A percentile compares a stretch with the other conserved stretches of the same genome.
Evolutionary conservation across 371 early-diverging fungal genomes (phyloP).

Genomic region (Furculomyces boomerangus): DNA sequence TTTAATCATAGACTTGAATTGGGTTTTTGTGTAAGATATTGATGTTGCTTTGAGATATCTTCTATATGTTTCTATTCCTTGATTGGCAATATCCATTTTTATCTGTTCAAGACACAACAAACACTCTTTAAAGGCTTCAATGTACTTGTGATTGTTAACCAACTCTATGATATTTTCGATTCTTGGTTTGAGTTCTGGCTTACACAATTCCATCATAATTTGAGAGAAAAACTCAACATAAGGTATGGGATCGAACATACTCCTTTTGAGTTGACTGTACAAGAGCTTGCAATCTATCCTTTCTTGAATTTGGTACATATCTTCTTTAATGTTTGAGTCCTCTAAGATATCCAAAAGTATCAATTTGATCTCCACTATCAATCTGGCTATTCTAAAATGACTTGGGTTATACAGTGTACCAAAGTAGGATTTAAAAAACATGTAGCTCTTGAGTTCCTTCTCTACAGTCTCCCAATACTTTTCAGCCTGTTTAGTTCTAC

Average conservation of each 20-base stretch:
- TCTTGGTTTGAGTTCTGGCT: too few species aligned
- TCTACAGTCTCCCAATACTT: conserved; percentile 22
- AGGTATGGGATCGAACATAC: too few species aligned
- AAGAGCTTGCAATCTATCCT: too few species aligned
- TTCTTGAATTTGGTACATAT: conserved; percentile 2
- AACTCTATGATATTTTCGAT: conserved; percentile 10
- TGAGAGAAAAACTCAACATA: too few species aligned
- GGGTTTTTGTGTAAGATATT: conserved; percentile 18
- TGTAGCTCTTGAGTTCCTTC: conserved; percentile 5
- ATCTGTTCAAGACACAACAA: conserved; percentile 20
- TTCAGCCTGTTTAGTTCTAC: conserved; percentile 14
- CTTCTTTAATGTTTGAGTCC: conserved; percentile 2
- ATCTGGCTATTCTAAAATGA: conserved; percentile 6
- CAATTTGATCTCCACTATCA: conserved; percentile 22
- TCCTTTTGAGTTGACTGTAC: too few species aligned
- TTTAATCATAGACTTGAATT: conserved; percentile 6
- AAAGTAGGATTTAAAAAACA: not conserved
- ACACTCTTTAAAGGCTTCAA: conserved; percentile 13
- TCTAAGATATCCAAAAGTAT: conserved; percentile 19
- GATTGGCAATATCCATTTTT: conserved; percentile 24
- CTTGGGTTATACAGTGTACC: not conserved
- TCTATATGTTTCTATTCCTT: conserved; percentile 22
- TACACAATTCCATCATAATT: too few species aligned
- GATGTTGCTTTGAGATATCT: conserved; percentile 23
- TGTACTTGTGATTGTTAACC: conserved; percentile 13